Evolutionary conservation across 306 rosid species (phyloP).

Genomic region (Quercus cerris): DNA sequence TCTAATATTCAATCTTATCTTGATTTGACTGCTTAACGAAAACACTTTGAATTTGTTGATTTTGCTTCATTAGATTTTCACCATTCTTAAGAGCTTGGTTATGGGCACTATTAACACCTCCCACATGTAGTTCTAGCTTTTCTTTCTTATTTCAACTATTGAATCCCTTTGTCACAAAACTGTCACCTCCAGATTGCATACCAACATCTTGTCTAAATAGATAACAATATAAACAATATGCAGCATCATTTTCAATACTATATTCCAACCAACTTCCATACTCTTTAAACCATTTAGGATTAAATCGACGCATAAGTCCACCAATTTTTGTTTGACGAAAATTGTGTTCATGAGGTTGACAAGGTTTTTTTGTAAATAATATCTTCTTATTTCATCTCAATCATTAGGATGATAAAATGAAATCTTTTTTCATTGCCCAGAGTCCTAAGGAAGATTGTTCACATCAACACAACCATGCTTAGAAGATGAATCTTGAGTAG

Average conservation of each 20-base stretch:
- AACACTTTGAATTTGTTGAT: neutral
- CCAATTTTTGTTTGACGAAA: neutral
- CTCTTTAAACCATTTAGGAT: neutral
- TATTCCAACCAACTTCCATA: neutral
- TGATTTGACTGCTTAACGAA: no score
- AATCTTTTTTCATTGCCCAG: no score
- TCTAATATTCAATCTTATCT: no score
- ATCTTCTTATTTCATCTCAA: no score
- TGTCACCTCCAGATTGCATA: neutral
- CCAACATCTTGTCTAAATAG: neutral
- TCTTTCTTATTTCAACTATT: neutral
- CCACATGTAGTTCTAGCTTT: neutral
- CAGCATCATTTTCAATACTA: neutral
- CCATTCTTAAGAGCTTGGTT: neutral
- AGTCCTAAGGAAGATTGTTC: no score
- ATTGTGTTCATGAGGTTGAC: neutral
- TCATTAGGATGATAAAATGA: no score
- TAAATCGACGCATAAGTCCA: neutral
- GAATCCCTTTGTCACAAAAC: neutral
- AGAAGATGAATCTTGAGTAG: no score
- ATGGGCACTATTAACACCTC: neutral
- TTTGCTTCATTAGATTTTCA: neutral
- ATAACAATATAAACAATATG: neutral
- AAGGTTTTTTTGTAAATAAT: neutral
- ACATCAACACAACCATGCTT: no score